phyloP scores from a whole-genome alignment of 2,329 filamentous ascomycete species.

The Aspergillus unguis region DNA sequence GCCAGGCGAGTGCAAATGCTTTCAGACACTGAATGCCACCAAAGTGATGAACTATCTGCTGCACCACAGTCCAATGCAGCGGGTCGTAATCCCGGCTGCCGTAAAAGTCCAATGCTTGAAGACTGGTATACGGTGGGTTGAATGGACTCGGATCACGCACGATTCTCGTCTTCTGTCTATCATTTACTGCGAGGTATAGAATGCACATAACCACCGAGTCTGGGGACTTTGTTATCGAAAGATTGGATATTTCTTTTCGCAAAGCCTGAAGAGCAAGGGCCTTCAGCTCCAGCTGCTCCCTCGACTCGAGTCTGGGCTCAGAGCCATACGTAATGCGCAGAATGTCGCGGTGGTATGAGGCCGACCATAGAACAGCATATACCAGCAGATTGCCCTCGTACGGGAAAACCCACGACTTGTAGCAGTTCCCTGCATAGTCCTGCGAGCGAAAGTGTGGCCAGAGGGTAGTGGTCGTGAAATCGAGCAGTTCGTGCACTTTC shows the following conservation, averaged over 20 bases:
- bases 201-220: slow-evolving; percentile 10
- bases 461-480: slow-evolving; percentile 1
- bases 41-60: slow-evolving; percentile 3
- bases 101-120: slow-evolving; percentile 9
- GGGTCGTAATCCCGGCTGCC: slow-evolving; percentile 10
- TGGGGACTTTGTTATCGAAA: background rate
- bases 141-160: slow-evolving; percentile 10
- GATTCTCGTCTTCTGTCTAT: background rate
- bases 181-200: slow-evolving; percentile 10
- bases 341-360: slow-evolving; percentile 11
- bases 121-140: background rate
- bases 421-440: background rate
- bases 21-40: slow-evolving; percentile 5
- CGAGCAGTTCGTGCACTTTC: slow-evolving; percentile 4
- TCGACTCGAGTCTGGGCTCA: background rate
- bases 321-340: slow-evolving; percentile 8
- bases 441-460: slow-evolving; percentile 3
- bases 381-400: background rate
- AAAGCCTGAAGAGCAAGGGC: background rate
- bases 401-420: slow-evolving; percentile 1
- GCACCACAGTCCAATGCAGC: slow-evolving; percentile 9
- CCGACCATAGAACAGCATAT: slow-evolving; percentile 5
- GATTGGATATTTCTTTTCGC: slow-evolving; percentile 1
- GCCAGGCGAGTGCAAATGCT: slow-evolving; percentile 5
- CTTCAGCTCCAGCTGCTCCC: slow-evolving; percentile 10